Base-by-base conservation (phyloP, 169 alveolate genomes). In the Perkinsus marinus region DNA sequence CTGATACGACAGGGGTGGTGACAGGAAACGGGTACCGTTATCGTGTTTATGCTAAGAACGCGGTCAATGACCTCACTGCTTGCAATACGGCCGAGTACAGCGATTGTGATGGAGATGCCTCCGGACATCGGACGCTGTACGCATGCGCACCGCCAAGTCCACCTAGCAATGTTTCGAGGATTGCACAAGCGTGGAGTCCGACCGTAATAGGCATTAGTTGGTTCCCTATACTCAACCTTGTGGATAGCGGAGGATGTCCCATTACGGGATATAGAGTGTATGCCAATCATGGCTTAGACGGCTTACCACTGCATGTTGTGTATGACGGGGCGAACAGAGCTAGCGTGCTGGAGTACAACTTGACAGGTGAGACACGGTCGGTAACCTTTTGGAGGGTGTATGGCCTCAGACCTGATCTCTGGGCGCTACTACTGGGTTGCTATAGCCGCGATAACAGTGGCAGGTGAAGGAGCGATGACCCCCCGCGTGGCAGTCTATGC, bases 221-320 rank as follows among this genome's bases (percentile, higher is more conserved):
- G 79, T 57, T 57, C 79, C 79, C 79, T 13, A 57, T 57, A 19
- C 79, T 57, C 26, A 38, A 36, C 17, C 90, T 16, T 6, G 91
- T 46, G 0, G 92, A 92, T 26, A 92, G 91, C 0, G 94, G 94
- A 19, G 93, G 90, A 0, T 89, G 91, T 41, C 19, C 79, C 36
- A 92, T 92, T 26, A 92, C 90, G 37, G 94, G 94, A 0, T 93
- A 93, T 90, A 39, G 93, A 26, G 93, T 93, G 41, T 93, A 93
- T 36, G 94, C 94, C 26, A 93, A 93, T 89, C 90, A 92, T 16
- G 94, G 94, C 9, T 89, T 93, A 39, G 93, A 93, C 79, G 94
- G 91, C 68, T 34, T 39, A 10, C 92, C 91, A 26, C 34, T 68
- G 38, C 37, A 57, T 2, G 10, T 93, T 90, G 92, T 93, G 90